Conservation (phyloP, 345 rosid genomes). For the Linum lewisii region DNA sequence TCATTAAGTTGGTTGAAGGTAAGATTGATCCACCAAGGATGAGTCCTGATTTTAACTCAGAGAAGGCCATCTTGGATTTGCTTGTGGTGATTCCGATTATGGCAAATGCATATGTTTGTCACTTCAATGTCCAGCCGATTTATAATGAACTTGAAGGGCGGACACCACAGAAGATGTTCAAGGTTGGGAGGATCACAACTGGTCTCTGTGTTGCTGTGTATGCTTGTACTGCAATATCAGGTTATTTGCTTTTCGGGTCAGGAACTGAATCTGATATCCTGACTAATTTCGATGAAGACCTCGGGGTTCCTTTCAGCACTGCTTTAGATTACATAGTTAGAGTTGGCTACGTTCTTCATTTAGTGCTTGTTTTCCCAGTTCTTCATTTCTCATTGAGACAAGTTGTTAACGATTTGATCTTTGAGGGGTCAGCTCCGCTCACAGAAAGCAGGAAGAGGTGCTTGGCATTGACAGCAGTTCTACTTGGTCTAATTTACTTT, state of each 20-base stretch:
- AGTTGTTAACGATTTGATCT: constrained; percentile 61
- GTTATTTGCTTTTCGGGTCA: constrained; percentile 75
- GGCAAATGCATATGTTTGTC: constrained; percentile 87
- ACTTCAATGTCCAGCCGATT: constrained; percentile 89
- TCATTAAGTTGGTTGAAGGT: constrained; percentile 76
- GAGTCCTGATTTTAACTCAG: constrained; percentile 69
- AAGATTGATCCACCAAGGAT: constrained; percentile 63
- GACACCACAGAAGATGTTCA: constrained; percentile 74
- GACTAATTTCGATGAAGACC: constrained; percentile 84
- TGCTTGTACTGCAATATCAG: constrained; percentile 66
- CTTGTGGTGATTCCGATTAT: constrained; percentile 92
- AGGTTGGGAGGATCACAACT: constrained; percentile 74
- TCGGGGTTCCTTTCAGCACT: constrained; percentile 71
- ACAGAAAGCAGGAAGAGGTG: constrained; percentile 72
- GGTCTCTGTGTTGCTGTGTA: constrained; percentile 60
- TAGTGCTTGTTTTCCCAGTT: constrained; percentile 94
- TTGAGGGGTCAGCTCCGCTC: constrained; percentile 64
- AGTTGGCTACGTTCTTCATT: constrained; percentile 80
- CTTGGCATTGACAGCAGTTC: constrained; percentile 47
- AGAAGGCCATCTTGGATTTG: constrained; percentile 61
- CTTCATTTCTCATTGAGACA: constrained; percentile 89
- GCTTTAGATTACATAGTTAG: constrained; percentile 77
- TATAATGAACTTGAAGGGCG: constrained; percentile 79
- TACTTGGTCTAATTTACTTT: constrained; percentile 50
- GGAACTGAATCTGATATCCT: constrained; percentile 75